A percentile compares a stretch with the other conserved stretches of the same genome.
phyloP scores from a whole-genome alignment of 202 grass and related monocot genomes.

The Setaria viridis region DNA sequence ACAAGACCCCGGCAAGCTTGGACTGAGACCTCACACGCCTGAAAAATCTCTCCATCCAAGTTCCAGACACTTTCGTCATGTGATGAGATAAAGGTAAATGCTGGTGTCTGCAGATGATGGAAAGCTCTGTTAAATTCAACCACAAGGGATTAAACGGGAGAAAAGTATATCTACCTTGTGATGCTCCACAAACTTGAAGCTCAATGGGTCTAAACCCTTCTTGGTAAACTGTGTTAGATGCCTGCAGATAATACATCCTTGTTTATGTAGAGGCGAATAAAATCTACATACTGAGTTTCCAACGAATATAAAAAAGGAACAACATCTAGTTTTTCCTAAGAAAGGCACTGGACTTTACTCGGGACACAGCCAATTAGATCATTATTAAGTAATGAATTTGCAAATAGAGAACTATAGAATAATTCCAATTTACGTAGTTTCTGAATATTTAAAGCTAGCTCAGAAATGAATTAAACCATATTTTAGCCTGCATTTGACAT shows the following conservation, averaged over 20 bases:
- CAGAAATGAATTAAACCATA: neutral
- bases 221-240: constrained; percentile 90
- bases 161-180: constrained; percentile 64
- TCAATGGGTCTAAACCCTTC: constrained; percentile 81
- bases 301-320: neutral
- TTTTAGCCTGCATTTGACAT: neutral
- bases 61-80: constrained; percentile 91
- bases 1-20: constrained; percentile 85
- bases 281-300: neutral
- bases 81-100: constrained; percentile 81
- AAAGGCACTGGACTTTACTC: constrained; percentile 14
- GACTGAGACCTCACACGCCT: constrained; percentile 78
- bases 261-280: neutral
- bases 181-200: constrained; percentile 87
- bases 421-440: neutral
- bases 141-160: neutral
- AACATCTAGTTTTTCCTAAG: neutral
- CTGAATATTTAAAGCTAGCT: neutral
- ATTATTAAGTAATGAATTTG: constrained; percentile 1
- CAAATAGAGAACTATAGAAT: neutral
- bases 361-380: neutral
- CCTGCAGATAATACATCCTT: constrained; percentile 53
- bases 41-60: constrained; percentile 90
- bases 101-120: constrained; percentile 62
- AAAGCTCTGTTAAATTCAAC: constrained; percentile 22